These are phyloP conservation scores for Ganoderma sinense DNA, from an alignment of 1,284 basidiomycete species.

Conservation along the genomic window DNA sequence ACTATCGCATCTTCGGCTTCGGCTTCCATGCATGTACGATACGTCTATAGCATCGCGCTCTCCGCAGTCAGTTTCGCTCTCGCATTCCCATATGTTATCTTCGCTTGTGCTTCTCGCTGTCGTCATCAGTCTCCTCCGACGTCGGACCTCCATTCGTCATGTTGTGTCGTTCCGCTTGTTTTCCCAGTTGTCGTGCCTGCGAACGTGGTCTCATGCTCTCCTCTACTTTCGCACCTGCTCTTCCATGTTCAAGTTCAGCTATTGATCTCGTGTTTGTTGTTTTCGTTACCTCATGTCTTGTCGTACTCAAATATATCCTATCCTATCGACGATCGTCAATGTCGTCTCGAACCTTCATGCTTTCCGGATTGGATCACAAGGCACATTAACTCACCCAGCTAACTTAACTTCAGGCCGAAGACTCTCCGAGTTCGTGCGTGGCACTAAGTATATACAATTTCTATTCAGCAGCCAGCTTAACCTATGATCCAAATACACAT, in stretches of 20 bases:
- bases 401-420: no score
- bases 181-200: not conserved
- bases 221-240: not conserved
- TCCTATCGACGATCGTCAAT: no score
- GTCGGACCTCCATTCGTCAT: not conserved
- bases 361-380: no score
- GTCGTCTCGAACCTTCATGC: no score
- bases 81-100: not conserved
- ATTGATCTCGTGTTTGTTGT: no score
- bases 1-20: not conserved
- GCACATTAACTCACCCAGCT: no score
- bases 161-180: not conserved
- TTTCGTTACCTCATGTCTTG: no score
- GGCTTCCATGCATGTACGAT: not conserved
- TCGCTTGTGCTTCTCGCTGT: not conserved
- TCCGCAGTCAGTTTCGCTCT: not conserved
- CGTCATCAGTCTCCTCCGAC: not conserved
- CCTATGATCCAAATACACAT: constrained; percentile 19
- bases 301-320: no score
- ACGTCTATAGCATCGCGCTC: not conserved
- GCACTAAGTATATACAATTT: constrained; percentile 15
- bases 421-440: not conserved
- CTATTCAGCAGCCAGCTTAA: constrained; percentile 10
- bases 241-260: no score
- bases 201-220: not conserved